Conservation (phyloP, 768 basidiomycete species). For the Cystobasidium onofrii region DNA sequence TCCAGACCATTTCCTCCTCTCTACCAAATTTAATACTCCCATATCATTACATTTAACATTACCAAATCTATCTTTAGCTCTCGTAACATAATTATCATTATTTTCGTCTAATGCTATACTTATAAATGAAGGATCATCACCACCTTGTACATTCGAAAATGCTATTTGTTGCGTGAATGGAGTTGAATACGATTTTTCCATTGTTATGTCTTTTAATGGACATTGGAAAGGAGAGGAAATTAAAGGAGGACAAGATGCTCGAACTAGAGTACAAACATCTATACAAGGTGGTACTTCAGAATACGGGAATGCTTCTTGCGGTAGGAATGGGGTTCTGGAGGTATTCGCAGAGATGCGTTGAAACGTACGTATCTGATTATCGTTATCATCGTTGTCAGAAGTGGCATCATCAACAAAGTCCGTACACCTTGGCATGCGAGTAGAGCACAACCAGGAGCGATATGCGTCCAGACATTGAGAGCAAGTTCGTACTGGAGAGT, state of each 20-base stretch:
- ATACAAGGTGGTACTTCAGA: slow-evolving; percentile 66
- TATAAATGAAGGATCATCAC: slow-evolving; percentile 27
- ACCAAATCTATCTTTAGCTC: slow-evolving; percentile 39
- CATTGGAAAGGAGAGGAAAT: slow-evolving; percentile 60
- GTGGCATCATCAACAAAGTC: slow-evolving; percentile 46
- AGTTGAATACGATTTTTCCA: not conserved
- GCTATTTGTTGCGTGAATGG: not conserved
- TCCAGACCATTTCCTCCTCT: slow-evolving; percentile 23
- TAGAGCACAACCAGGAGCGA: slow-evolving; percentile 65
- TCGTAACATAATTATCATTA: not conserved
- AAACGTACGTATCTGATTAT: not conserved
- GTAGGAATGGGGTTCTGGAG: slow-evolving; percentile 38
- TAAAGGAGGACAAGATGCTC: slow-evolving; percentile 68
- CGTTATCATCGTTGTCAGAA: not conserved
- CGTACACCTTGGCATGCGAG: slow-evolving; percentile 66
- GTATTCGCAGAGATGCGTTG: slow-evolving; percentile 20
- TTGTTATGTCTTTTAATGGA: slow-evolving; percentile 18
- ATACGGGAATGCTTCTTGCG: slow-evolving; percentile 49
- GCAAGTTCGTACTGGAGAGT: slow-evolving; percentile 70
- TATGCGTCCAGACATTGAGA: slow-evolving; percentile 66
- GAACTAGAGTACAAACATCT: slow-evolving; percentile 64
- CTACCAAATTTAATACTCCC: not conserved
- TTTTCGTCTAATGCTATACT: not conserved
- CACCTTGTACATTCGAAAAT: slow-evolving; percentile 28
- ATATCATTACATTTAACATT: slow-evolving; percentile 39